Evolutionary conservation across 371 early-diverging fungal genomes (phyloP), one percentile per base, ranked within the genome.

Genomic region (Circinella umbellata): DNA sequence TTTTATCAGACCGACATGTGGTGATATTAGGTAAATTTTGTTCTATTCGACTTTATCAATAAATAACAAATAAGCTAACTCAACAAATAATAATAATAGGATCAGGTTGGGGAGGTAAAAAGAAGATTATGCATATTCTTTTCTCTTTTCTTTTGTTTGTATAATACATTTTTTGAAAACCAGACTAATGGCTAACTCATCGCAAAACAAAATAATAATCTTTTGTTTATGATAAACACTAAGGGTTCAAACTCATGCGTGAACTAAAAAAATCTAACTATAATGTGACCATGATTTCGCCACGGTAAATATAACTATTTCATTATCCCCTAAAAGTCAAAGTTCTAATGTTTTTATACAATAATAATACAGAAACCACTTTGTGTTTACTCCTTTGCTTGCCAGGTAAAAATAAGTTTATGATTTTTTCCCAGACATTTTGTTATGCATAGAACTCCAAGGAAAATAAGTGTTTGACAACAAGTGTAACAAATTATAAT

Each of bases 341-440:
- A 9, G 11, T 11, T 42, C 42, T 42, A 9, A 9, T 42, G 1
- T 42, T 42, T 42, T 17, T 51, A 4, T 51, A 1, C 15, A 1
- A 13, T 54, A 14, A 49, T 18, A 57, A 53, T 36, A 36, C 38
- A 81, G 91, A 71, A 93, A 94, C 72, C 88, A 93, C 73, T 94
- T 93, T 74, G 76, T 93, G 36, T 94, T 95, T 73, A 94, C 94
- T 48, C 94, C 94, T n/a, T 73, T 95, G 63, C 81, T 95, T 55
- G 92, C 94, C 3, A 67, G 76, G 76, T 73, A 72, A 66, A 49
- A 36, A 39, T 8, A 68, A 9, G 5, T 11, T 5, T 57, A 27
- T 57, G 14, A 1, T 14, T 51, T 5, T 17, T 15, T 51, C 51
- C 8, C 51, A 38, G 3, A 13, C 57, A 42, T 57, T 27, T 27